phyloP scores from a whole-genome alignment of 2,329 filamentous ascomycete genomes.

The Ophiocordyceps camponoti-saundersi region DNA sequence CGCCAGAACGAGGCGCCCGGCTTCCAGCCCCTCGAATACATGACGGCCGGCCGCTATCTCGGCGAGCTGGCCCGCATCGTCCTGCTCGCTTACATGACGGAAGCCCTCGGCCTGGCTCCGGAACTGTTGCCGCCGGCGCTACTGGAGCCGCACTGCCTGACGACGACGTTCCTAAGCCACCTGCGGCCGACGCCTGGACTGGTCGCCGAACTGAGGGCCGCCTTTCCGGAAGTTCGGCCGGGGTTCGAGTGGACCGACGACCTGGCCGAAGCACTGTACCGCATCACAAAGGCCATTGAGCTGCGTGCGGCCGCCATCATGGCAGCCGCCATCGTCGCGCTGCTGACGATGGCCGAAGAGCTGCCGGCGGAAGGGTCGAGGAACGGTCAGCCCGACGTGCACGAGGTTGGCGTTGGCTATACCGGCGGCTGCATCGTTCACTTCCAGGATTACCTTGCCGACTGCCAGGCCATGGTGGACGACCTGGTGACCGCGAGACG shows the following conservation, averaged over 20 bases:
- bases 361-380: conserved; percentile 23
- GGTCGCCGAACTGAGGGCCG: conserved; percentile 27
- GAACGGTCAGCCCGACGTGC: conserved; percentile 5
- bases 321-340: conserved; percentile 53
- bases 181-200: conserved; percentile 28
- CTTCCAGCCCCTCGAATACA: conserved; percentile 72
- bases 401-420: conserved; percentile 59
- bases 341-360: conserved; percentile 53
- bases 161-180: conserved; percentile 58
- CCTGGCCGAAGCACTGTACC: conserved; percentile 41
- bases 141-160: conserved; percentile 41
- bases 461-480: conserved; percentile 55
- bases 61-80: conserved; percentile 61
- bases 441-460: conserved; percentile 55
- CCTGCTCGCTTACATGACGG: conserved; percentile 45
- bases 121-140: conserved; percentile 37
- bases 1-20: conserved; percentile 50
- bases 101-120: conserved; percentile 18
- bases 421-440: conserved; percentile 69
- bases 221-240: conserved; percentile 31
- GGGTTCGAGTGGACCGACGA: conserved; percentile 46
- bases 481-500: conserved; percentile 19
- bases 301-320: conserved; percentile 56
- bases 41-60: conserved; percentile 64
- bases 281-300: conserved; percentile 54